phyloP scores from a whole-genome alignment of 2,329 filamentous ascomycete genomes.

The Sporothrix inflata region DNA sequence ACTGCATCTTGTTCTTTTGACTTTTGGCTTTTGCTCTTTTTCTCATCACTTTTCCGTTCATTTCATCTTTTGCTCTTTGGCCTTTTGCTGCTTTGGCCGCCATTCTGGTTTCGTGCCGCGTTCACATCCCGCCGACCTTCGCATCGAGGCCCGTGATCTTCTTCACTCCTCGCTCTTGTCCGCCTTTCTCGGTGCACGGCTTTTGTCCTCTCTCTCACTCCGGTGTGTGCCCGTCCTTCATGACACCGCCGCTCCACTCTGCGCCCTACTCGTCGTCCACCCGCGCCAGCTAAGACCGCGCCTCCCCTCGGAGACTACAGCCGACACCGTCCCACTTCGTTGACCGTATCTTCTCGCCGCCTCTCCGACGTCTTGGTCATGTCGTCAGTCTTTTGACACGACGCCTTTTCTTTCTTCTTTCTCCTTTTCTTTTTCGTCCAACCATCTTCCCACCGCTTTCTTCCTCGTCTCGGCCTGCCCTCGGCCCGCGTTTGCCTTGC shows the following conservation, averaged over 20 bases:
- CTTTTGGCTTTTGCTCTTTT: not conserved
- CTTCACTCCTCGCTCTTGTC: not conserved
- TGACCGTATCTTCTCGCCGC: not conserved
- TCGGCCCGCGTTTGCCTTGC: constrained; percentile 14
- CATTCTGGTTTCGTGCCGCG: not conserved
- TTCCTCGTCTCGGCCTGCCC: constrained; percentile 18
- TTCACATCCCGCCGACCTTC: not conserved
- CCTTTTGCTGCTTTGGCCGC: not conserved
- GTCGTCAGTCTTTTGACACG: constrained; percentile 17
- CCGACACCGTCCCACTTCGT: not conserved
- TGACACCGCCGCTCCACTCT: constrained; percentile 12
- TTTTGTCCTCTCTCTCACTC: not conserved
- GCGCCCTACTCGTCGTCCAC: constrained; percentile 5
- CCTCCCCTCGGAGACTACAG: not conserved
- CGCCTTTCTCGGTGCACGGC: too few relatives aligned
- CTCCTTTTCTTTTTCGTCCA: not conserved
- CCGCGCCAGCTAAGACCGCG: constrained; percentile 2
- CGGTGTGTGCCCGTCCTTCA: not conserved
- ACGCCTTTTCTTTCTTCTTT: not conserved
- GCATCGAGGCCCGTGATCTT: constrained; percentile 16
- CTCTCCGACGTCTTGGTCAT: constrained; percentile 13
- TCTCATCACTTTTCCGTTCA: not conserved
- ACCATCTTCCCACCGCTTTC: not conserved
- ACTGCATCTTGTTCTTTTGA: not conserved
- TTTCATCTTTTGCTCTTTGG: not conserved